Base-by-base conservation (phyloP, 257 asterid species). In the Nicotiana noctiflora region DNA sequence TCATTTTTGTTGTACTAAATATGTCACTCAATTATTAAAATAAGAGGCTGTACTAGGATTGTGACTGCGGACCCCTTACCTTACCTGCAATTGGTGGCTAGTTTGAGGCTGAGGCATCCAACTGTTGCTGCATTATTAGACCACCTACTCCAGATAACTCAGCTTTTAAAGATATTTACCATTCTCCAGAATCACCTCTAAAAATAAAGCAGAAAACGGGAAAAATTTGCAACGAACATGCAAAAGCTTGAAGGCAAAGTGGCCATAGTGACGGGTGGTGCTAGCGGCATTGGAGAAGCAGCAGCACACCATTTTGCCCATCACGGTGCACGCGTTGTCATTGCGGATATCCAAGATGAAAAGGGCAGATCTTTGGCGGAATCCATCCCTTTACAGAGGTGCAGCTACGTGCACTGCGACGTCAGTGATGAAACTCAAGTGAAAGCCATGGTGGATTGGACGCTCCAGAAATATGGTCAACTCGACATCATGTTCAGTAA, bases 391-490 rank as follows among this genome's bases (percentile, higher is more conserved):
- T 32, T 40, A 2, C 53, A 56, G 17, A 62, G 84, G 17, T 88
- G 90, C 84, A 84, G 81, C 79, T 91, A 75, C 82, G 14, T 82
- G 17, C 80, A 81, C 6, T 89, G 94, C 46, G 91, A 90, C 56
- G 90, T 89, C 9, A 3, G 86, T 46, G 86, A 89, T 5, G 93
- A 89, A 68, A 86, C 84, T n/a, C 90, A 91, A 62, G 92, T 88
- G 12, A 72, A 83, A 32, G 40, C 80, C 32, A 37, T 89, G 44
- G 81, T 91, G 6, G 81, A 88, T 12, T 84, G 80, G 66, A 89
- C 91, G 2, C 83, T 85, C 5, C 17, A 81, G 2, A 82, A 57
- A 13, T 82, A 85, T 25, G 94, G 89, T 19, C 86, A 79, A 0
- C 84, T 88, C 4, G 90, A 90, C 29, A 56, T 87, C 60, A 83